Percentiles rank a stretch among this genome's conserved stretches.
Conservation (phyloP, 345 rosid species). For the Lepidium africanum region DNA sequence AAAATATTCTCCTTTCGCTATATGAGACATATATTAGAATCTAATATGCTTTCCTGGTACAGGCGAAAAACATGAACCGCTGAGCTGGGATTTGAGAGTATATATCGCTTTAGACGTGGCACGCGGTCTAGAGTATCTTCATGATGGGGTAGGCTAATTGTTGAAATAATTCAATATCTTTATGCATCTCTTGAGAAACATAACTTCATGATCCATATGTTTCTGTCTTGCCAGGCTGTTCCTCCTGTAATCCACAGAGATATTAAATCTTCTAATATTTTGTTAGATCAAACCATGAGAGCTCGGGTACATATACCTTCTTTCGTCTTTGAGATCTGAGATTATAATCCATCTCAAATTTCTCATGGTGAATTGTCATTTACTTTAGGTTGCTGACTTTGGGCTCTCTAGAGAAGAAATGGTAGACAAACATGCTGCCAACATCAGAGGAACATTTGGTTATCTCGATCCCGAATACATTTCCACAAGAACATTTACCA, state of each 20-base stretch:
- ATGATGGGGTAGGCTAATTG: conserved; percentile 69
- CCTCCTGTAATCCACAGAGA: conserved; percentile 97
- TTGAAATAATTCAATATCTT: neutral
- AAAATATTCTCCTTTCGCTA: neutral
- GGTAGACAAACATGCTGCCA: conserved; percentile 70
- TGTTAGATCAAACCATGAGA: conserved; percentile 91
- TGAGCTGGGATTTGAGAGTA: conserved; percentile 86
- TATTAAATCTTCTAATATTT: conserved; percentile 89
- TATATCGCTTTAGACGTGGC: conserved; percentile 86
- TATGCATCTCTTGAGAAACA: neutral
- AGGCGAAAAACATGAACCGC: conserved; percentile 54
- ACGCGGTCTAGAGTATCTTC: conserved; percentile 97
- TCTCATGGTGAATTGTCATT: neutral
- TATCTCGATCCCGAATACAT: conserved; percentile 97
- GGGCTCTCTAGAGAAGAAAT: conserved; percentile 97
- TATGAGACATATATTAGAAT: neutral
- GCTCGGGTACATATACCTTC: conserved; percentile 63
- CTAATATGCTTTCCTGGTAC: conserved; percentile 10
- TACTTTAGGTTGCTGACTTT: conserved; percentile 83
- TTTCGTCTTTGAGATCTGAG: neutral
- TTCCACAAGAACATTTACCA: conserved; percentile 73
- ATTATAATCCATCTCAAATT: neutral
- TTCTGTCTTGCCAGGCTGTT: conserved; percentile 56
- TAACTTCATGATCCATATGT: neutral
- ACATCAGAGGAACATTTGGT: conserved; percentile 88